Evolutionary conservation across 2,329 filamentous ascomycete genomes (phyloP).

Genomic region (Fusarium drepaniforme): DNA sequence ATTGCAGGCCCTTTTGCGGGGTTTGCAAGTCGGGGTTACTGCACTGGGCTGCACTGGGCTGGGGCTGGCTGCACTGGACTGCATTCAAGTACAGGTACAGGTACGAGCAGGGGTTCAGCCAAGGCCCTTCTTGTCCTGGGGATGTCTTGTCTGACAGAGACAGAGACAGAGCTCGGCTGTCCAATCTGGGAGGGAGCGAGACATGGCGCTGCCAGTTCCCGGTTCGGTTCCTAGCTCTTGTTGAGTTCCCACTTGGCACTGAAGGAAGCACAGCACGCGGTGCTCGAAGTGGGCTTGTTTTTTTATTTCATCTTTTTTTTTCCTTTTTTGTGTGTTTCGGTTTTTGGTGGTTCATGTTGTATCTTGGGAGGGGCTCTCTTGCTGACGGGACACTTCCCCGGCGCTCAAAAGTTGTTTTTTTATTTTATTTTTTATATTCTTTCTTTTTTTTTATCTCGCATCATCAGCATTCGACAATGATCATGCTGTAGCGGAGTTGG

Average conservation of each 20-base stretch:
- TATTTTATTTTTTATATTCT: constrained; percentile 3
- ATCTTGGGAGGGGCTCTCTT: constrained; percentile 21
- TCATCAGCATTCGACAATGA: constrained; percentile 32
- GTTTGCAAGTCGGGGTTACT: constrained; percentile 31
- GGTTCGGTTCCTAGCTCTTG: constrained; percentile 21
- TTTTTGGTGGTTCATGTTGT: constrained; percentile 16
- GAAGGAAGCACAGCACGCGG: constrained; percentile 36
- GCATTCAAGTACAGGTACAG: background rate
- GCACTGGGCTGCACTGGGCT: background rate
- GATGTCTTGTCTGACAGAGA: background rate
- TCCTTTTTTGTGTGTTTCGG: background rate
- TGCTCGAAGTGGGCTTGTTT: constrained; percentile 24
- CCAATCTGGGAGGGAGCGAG: constrained; percentile 12
- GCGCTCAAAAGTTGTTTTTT: constrained; percentile 41
- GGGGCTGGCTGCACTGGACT: background rate
- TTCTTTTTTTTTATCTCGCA: constrained; percentile 16
- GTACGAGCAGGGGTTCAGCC: constrained; percentile 34
- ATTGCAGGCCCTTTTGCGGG: constrained; percentile 37
- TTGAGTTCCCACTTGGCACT: constrained; percentile 24
- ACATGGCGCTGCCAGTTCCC: constrained; percentile 10
- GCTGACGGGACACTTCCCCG: constrained; percentile 23
- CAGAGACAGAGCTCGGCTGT: background rate
- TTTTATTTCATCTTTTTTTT: constrained; percentile 6
- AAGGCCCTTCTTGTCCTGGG: constrained; percentile 8
- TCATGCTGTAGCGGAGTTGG: constrained; percentile 35